A percentile compares a stretch with the other conserved stretches of the same genome.
These are phyloP conservation scores for Pachyrhizus erosus DNA, from an alignment of 306 rosid genomes.

Conservation along the genomic window DNA sequence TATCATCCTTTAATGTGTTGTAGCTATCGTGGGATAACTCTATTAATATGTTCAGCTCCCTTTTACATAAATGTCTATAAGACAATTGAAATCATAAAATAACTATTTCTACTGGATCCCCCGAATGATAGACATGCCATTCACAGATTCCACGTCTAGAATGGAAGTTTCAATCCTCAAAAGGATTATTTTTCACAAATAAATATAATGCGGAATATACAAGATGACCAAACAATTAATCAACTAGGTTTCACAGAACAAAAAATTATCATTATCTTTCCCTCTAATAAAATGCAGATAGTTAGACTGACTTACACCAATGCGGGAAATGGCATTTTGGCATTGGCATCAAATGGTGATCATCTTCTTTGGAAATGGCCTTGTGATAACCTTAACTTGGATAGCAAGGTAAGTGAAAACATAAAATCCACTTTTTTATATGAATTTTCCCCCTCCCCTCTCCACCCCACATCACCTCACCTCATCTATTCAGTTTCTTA, in stretches of 20 bases:
- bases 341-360: conserved; percentile 46
- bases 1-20: not conserved
- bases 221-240: not conserved
- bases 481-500: not conserved
- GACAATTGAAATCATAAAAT: not conserved
- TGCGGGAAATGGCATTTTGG: conserved; percentile 49
- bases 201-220: not conserved
- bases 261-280: conserved; percentile 1
- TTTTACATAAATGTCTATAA: not conserved
- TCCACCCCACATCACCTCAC: not conserved
- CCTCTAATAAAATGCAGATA: conserved; percentile 44
- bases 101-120: not conserved
- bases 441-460: not conserved
- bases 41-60: not conserved
- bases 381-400: not conserved
- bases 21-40: not conserved
- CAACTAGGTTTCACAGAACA: not conserved
- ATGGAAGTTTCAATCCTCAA: not conserved
- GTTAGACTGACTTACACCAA: conserved; percentile 48
- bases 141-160: not conserved
- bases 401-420: conserved; percentile 22
- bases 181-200: not conserved
- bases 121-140: not conserved
- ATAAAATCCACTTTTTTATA: not conserved
- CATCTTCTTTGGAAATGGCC: conserved; percentile 60